phyloP scores from a whole-genome alignment of 139 green algal genomes.

The Raphidocelis subcapitata region DNA sequence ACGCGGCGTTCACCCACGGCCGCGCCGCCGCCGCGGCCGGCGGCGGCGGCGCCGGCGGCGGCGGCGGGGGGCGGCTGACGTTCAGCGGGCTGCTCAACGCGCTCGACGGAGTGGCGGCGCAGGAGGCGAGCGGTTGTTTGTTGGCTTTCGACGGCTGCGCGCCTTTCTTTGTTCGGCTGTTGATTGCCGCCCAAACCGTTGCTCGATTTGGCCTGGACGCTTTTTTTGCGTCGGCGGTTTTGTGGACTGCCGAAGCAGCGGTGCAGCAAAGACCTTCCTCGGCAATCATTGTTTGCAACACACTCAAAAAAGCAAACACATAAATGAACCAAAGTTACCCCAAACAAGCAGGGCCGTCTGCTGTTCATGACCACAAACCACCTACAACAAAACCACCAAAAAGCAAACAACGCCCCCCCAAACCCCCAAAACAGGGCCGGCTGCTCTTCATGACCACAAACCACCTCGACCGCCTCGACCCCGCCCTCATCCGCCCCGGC shows the following conservation, averaged over 20 bases:
- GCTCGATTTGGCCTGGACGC: too few species aligned
- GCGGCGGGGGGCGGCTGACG: constrained; percentile 20
- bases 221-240: too few species aligned
- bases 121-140: background rate
- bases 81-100: constrained; percentile 63
- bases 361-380: constrained; percentile 69
- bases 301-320: too few species aligned
- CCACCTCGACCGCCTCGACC: constrained; percentile 44
- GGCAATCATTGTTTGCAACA: too few species aligned
- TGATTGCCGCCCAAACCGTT: too few species aligned
- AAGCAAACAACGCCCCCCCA: too few species aligned
- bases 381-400: too few species aligned
- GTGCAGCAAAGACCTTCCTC: too few species aligned
- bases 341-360: constrained; percentile 45
- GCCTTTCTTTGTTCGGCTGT: too few species aligned
- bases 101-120: constrained; percentile 48
- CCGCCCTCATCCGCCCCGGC: constrained; percentile 50
- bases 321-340: too few species aligned
- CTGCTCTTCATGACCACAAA: constrained; percentile 70
- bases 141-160: background rate
- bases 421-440: constrained; percentile 45
- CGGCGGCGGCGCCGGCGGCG: too few species aligned
- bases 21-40: background rate
- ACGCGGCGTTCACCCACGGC: constrained; percentile 46
- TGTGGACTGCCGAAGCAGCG: too few species aligned